These are phyloP conservation scores for Russula brevipes DNA, from an alignment of 768 basidiomycete genomes.

Conservation along the genomic window DNA sequence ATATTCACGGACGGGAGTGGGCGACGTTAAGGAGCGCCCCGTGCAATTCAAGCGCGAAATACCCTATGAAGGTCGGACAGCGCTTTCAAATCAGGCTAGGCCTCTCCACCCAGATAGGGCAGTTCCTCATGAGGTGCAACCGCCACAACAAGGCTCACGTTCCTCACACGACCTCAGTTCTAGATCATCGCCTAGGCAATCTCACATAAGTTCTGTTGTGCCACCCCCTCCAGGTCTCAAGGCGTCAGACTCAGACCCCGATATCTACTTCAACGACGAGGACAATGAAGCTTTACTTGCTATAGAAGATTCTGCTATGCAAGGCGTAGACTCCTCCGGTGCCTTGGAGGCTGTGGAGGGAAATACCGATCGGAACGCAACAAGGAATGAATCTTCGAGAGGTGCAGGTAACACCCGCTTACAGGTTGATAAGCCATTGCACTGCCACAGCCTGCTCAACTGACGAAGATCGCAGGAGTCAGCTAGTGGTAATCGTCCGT, in stretches of 20 bases:
- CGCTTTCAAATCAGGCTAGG: neutral
- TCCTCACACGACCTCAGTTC: neutral
- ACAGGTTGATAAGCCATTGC: neutral
- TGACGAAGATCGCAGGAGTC: conserved; percentile 1
- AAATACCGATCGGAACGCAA: neutral
- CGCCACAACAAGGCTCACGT: conserved; percentile 4
- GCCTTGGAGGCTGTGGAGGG: neutral
- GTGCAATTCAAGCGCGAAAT: neutral
- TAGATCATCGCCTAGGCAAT: neutral
- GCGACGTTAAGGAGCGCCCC: neutral
- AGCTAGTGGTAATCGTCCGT: neutral
- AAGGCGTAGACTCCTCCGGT: neutral
- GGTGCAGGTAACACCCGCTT: neutral
- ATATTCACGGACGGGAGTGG: neutral
- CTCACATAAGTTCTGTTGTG: neutral
- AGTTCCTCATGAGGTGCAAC: neutral
- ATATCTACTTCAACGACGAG: conserved; percentile 26
- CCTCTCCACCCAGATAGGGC: neutral
- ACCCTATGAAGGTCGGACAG: neutral
- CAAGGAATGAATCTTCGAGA: conserved; percentile 1
- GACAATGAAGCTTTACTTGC: conserved; percentile 14
- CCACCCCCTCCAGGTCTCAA: neutral
- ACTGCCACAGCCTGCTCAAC: neutral
- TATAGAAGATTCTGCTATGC: conserved; percentile 3
- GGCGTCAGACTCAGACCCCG: conserved; percentile 16